These are phyloP conservation scores for Penicillium coprophilum DNA, from an alignment of 495 filamentous ascomycete species.

Conservation along the genomic window DNA sequence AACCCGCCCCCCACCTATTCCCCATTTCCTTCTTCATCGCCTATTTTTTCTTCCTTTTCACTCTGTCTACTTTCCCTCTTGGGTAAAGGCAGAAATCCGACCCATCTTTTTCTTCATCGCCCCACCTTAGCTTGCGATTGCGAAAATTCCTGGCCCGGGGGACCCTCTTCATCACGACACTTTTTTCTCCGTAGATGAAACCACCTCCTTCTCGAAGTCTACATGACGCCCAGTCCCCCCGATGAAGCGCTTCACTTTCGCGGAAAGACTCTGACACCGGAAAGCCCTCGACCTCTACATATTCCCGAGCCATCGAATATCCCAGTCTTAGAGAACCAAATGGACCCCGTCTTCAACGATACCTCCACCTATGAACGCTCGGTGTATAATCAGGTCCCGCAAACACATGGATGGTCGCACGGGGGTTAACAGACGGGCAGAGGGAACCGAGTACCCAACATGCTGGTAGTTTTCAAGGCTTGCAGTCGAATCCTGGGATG, in stretches of 20 bases:
- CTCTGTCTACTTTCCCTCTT: neutral
- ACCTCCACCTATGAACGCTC: constrained; percentile 53
- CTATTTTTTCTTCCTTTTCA: constrained; percentile 8
- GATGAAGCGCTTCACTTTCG: constrained; percentile 65
- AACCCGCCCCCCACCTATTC: constrained; percentile 5
- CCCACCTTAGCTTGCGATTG: constrained; percentile 37
- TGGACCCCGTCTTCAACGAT: constrained; percentile 70
- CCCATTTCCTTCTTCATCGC: constrained; percentile 4
- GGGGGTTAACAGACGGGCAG: constrained; percentile 18
- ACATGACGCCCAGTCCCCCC: constrained; percentile 64
- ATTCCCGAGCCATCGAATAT: constrained; percentile 69
- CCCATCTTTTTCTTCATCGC: constrained; percentile 32
- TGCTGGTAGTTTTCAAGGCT: constrained; percentile 26
- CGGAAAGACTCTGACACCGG: constrained; percentile 67
- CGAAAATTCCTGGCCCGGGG: constrained; percentile 23
- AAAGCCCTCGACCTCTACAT: constrained; percentile 70
- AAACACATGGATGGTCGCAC: constrained; percentile 22
- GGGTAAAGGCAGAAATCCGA: constrained; percentile 9
- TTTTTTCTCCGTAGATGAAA: constrained; percentile 41
- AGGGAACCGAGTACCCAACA: constrained; percentile 22
- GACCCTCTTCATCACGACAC: constrained; percentile 2
- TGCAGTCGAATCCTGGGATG: constrained; percentile 16
- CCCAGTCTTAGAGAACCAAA: constrained; percentile 69
- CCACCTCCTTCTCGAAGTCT: constrained; percentile 37
- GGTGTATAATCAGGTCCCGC: constrained; percentile 17